Base-by-base conservation (phyloP, 2,329 filamentous ascomycete species). In the Sporothrix mexicana region DNA sequence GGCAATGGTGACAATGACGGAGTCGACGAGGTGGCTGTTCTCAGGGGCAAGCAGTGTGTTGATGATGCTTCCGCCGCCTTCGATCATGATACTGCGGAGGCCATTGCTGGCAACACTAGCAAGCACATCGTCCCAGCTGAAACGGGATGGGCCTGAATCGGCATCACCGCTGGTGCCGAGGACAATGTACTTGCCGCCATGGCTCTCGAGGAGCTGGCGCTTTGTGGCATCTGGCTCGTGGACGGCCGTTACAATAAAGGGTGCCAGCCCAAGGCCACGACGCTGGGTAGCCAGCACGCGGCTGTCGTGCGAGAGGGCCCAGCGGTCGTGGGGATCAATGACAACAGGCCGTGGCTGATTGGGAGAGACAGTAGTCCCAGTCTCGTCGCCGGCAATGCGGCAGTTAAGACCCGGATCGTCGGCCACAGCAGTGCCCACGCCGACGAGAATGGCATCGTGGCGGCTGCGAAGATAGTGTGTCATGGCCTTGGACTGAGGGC, bases 351-450 rank as follows among this genome's bases (percentile, higher is more conserved):
- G 87, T 8, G 95, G 95, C 79, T 97, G 94, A 75, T 76, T 78
- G 7, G 76, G 73, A 5, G 73, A 74, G 47, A 73, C 73, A n/a
- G 85, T 30, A 59, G 15, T 9, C 7, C 36, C 47, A 15, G 53
- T 47, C 12, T 30, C 47, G 2, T 86, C 87, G 45, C 88, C 88
- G 41, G 85, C 85, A 61, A 95, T 86, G 20, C 95, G 90, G 79
- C 93, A 96, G 80, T 97, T 98, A 70, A 98, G 84, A 2, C 90
- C 90, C 2, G 95, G 95, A 79, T 97, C 88, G 80, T 98, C 95
- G 23, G 93, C 92, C 36, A 93, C 84, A 8, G 94, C 93, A 0
- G 95, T 98, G 2, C 92, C 92, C 4, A 92, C 93, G 25, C 95
- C 95, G 45, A 98, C 85, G 30, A 97, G 86, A 76, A 98, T 97